phyloP scores from a whole-genome alignment of 1,284 basidiomycete genomes.

The Rhodotorula sp. region DNA sequence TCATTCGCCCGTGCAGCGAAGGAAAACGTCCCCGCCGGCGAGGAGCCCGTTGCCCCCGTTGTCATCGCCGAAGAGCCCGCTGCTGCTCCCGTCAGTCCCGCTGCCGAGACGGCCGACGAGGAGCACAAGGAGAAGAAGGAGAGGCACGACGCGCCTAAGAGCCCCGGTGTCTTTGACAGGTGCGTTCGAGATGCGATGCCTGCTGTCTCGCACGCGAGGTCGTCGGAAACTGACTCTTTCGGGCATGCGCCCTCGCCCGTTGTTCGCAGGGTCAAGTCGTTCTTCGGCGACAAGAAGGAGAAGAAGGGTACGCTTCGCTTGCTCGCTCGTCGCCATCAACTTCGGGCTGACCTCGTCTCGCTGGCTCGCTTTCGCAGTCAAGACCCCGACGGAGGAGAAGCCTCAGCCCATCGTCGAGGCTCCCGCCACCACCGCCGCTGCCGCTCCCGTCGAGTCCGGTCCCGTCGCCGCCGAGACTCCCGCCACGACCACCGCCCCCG shows the following conservation, averaged over 20 bases:
- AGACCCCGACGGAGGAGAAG: slow-evolving; percentile 33
- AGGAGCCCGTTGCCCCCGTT: neutral
- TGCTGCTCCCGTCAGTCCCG: neutral
- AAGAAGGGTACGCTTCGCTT: slow-evolving; percentile 17
- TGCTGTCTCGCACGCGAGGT: no score
- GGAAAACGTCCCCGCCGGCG: slow-evolving; percentile 8
- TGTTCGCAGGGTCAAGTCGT: slow-evolving; percentile 33
- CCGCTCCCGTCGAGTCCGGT: neutral
- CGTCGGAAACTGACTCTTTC: neutral
- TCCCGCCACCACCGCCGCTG: neutral
- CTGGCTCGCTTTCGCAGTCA: neutral
- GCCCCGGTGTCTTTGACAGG: slow-evolving; percentile 26
- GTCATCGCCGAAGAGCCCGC: neutral
- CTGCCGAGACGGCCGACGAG: neutral
- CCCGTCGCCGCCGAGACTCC: neutral
- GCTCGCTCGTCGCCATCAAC: neutral
- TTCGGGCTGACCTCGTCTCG: no score
- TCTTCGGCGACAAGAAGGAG: slow-evolving; percentile 36
- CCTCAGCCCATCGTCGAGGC: slow-evolving; percentile 10
- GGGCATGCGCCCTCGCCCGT: no score
- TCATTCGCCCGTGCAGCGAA: neutral
- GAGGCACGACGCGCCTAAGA: slow-evolving; percentile 27
- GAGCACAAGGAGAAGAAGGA: slow-evolving; percentile 1
- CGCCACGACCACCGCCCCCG: slow-evolving; percentile 11
- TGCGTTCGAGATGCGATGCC: neutral